Conservation (phyloP, 257 asterid genomes). For the Nicotiana tomentosiformis region DNA sequence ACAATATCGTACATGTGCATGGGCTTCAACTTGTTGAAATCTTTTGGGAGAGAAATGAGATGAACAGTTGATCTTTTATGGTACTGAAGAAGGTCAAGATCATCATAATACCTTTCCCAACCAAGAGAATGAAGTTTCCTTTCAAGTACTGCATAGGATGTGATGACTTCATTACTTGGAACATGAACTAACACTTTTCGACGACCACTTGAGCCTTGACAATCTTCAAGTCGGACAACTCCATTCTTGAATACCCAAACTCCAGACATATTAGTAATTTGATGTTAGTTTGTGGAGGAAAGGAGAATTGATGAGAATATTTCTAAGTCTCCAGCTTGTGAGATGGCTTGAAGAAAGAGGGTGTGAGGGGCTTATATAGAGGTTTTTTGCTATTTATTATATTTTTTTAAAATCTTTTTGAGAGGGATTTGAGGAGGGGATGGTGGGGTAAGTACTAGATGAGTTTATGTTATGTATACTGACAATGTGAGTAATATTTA, state of each 20-base stretch:
- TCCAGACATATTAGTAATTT: constrained; percentile 24
- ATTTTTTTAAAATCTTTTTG: not conserved
- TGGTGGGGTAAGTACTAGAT: not conserved
- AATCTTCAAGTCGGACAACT: constrained; percentile 27
- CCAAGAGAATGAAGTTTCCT: constrained; percentile 28
- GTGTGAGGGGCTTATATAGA: constrained; percentile 6
- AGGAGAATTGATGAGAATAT: not conserved
- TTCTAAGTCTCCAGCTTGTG: not conserved
- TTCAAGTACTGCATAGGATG: constrained; percentile 37
- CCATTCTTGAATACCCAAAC: constrained; percentile 44
- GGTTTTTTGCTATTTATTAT: not conserved
- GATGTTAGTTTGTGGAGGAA: not conserved
- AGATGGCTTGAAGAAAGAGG: not conserved
- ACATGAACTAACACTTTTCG: constrained; percentile 37
- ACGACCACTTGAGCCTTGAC: constrained; percentile 15
- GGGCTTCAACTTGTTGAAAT: constrained; percentile 40
- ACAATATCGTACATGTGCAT: constrained; percentile 38
- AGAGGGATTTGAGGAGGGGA: not conserved
- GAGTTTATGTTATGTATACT: too few species aligned
- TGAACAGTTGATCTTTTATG: constrained; percentile 42
- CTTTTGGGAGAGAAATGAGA: constrained; percentile 46
- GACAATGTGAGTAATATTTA: too few species aligned
- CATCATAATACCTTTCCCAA: constrained; percentile 49
- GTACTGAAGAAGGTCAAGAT: constrained; percentile 40
- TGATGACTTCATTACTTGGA: constrained; percentile 25